phyloP scores from a whole-genome alignment of 2,329 filamentous ascomycete genomes.

The Knufia fluminis region DNA sequence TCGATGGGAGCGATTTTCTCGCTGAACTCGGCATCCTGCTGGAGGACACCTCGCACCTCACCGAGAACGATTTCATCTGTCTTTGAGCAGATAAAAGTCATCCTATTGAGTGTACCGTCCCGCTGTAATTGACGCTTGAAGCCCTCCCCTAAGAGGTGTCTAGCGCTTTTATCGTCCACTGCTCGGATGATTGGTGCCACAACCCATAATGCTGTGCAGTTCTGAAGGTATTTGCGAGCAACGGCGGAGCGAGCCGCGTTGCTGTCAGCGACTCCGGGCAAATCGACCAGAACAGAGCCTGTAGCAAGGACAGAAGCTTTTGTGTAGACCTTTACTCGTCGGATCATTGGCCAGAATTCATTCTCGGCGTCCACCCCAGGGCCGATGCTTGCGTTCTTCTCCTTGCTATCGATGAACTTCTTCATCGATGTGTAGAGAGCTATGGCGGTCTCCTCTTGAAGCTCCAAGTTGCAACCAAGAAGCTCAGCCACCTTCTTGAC shows the following conservation, averaged over 20 bases:
- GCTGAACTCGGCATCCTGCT: constrained; percentile 46
- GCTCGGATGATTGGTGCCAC: constrained; percentile 53
- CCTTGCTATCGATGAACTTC: constrained; percentile 47
- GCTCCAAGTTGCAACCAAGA: constrained; percentile 38
- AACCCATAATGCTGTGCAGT: constrained; percentile 52
- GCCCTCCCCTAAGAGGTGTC: constrained; percentile 45
- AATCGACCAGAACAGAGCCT: constrained; percentile 48
- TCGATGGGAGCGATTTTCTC: constrained; percentile 30
- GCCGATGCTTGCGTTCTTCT: constrained; percentile 30
- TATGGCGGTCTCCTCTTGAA: constrained; percentile 31
- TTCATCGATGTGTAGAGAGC: constrained; percentile 41
- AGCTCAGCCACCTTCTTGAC: constrained; percentile 32
- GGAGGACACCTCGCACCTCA: constrained; percentile 36
- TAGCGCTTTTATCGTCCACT: constrained; percentile 52
- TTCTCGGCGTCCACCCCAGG: constrained; percentile 27
- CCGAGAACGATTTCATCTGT: constrained; percentile 50
- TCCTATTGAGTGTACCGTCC: constrained; percentile 44
- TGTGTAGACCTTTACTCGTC: constrained; percentile 39
- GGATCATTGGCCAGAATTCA: constrained; percentile 36
- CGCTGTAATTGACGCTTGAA: constrained; percentile 53
- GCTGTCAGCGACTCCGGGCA: constrained; percentile 51
- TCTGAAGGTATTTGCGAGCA: constrained; percentile 50
- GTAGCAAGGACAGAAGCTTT: constrained; percentile 44
- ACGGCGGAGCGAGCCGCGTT: constrained; percentile 52
- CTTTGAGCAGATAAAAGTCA: constrained; percentile 56